Evolutionary conservation across 2,329 filamentous ascomycete genomes (phyloP), one percentile per base, ranked within the genome.

Genomic region (Fusarium marasasianum): DNA sequence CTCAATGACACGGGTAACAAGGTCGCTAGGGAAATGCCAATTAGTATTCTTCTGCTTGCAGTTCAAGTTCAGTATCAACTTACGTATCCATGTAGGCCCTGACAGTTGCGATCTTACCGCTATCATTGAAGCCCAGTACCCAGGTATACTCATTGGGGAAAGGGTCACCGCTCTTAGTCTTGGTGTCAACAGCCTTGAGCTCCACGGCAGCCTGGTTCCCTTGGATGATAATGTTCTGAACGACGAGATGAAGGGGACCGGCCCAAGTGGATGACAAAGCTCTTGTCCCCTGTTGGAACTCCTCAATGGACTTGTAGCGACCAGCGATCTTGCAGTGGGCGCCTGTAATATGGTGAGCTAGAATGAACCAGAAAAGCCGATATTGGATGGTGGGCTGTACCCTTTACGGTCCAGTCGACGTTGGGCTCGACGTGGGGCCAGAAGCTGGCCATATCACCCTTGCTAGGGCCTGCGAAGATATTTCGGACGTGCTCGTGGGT

Each of bases 1-100:
- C 12, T 60, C 57, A 33, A 60, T 60, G 15, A 60, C 57, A 7
- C 57, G 57, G 3, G 45, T 60, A 31, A 60, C 45, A 41, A 60
- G 57, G 31, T 60, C 57, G 6, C 57, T 60, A n/a, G 1, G 2
- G 2, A 13, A 11, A 17, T 1, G 1, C 5, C 1, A 5, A 13
- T 60, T 15, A 60, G 44, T n/a, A 33, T 24, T 22, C 13, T 14
- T 20, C 22, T 35, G 8, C 11, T 35, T 51, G 0, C 9, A 24
- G 8, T 1, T 11, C 31, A 13, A 41, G 14, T 26, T 26, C 15
- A 33, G 14, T 2, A 22, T 9, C 14, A 41, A 43, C 57, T 51
- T 40, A 53, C 57, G 57, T 60, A 15, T 60, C 57, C 45, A 60
- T 60, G 8, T 60, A 60, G 5, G 57, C 57, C 37, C 57, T 60